Conservation (phyloP, 2,329 filamentous ascomycete species). For the Paraconiothyrium brasiliense region DNA sequence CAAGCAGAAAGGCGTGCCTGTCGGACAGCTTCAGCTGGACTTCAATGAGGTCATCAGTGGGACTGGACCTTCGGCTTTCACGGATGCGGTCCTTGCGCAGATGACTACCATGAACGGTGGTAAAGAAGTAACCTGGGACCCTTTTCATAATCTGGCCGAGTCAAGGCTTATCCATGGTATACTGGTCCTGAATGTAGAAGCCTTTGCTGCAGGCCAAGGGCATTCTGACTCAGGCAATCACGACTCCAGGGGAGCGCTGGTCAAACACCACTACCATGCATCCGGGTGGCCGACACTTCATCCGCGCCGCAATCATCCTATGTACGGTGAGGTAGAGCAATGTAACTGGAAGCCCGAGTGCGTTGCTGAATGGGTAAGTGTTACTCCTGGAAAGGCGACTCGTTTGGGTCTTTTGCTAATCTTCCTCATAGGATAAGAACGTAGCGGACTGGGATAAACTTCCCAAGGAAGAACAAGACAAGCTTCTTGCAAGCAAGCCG, state of each 20-base stretch:
- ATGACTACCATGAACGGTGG: slow-evolving; percentile 63
- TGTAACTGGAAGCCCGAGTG: slow-evolving; percentile 76
- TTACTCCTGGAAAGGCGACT: slow-evolving; percentile 19
- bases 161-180: slow-evolving; percentile 72
- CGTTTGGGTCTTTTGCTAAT: not conserved
- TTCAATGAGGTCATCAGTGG: slow-evolving; percentile 78
- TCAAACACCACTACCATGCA: slow-evolving; percentile 79
- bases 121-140: slow-evolving; percentile 66
- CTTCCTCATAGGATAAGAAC: slow-evolving; percentile 60
- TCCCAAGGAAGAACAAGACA: slow-evolving; percentile 67
- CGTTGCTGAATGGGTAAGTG: slow-evolving; percentile 65
- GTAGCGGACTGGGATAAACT: slow-evolving; percentile 68
- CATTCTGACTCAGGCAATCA: slow-evolving; percentile 78
- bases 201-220: slow-evolving; percentile 76
- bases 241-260: slow-evolving; percentile 70
- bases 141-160: slow-evolving; percentile 72
- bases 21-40: slow-evolving; percentile 70
- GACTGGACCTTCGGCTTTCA: slow-evolving; percentile 78
- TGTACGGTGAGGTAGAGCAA: slow-evolving; percentile 74
- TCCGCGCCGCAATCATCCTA: slow-evolving; percentile 72
- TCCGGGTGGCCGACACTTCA: slow-evolving; percentile 75
- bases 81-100: slow-evolving; percentile 69
- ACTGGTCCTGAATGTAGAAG: slow-evolving; percentile 74
- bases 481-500: slow-evolving; percentile 53
- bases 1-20: slow-evolving; percentile 64